phyloP scores from a whole-genome alignment of 1,284 basidiomycete species.

The Hemileia vastatrix region DNA sequence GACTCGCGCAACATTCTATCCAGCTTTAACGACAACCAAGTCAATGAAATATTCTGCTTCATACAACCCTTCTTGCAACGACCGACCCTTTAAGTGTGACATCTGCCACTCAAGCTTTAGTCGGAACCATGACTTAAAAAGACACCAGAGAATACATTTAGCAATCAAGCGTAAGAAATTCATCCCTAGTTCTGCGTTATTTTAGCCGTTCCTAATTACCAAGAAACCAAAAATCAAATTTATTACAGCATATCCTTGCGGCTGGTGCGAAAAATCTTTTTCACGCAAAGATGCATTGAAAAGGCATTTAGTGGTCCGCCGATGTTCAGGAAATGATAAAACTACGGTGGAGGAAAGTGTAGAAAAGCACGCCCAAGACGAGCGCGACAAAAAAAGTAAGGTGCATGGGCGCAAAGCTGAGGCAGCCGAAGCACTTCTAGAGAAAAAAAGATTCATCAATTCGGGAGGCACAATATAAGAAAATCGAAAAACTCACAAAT shows the following conservation, averaged over 20 bases:
- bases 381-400: too few species aligned
- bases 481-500: too few species aligned
- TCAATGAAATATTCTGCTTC: too few species aligned
- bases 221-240: not conserved
- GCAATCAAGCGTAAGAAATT: constrained; percentile 32
- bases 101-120: constrained; percentile 36
- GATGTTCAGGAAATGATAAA: not conserved
- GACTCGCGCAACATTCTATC: too few species aligned
- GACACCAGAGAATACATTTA: constrained; percentile 38
- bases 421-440: too few species aligned
- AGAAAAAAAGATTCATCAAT: too few species aligned
- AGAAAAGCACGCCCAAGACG: too few species aligned
- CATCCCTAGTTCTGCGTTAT: not conserved
- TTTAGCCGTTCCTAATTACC: not conserved
- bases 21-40: too few species aligned
- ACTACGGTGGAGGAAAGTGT: too few species aligned
- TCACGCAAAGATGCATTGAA: constrained; percentile 12
- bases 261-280: constrained; percentile 9
- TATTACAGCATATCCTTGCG: constrained; percentile 4
- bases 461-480: too few species aligned
- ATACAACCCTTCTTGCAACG: too few species aligned
- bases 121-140: constrained; percentile 39
- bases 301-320: constrained; percentile 3
- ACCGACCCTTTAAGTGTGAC: constrained; percentile 32
- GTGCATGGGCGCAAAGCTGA: too few species aligned